phyloP scores from a whole-genome alignment of 805 yeast genomes.

The Kodamaea hsintzibuensis region DNA sequence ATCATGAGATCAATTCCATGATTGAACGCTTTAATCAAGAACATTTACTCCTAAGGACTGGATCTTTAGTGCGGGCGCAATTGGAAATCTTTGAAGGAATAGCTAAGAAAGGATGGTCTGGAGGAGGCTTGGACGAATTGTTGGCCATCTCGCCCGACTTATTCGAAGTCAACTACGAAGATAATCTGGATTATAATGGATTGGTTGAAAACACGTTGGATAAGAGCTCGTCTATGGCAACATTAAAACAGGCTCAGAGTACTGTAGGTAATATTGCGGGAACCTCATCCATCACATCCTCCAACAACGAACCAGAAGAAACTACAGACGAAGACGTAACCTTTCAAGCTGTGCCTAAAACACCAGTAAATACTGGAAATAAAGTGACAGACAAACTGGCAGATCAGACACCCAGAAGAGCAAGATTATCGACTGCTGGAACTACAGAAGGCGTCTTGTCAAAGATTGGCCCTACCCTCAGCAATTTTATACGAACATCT shows the following conservation, averaged over 20 bases:
- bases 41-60: conserved; percentile 53
- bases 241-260: conserved; percentile 7
- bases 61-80: conserved; percentile 73
- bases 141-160: conserved; percentile 62
- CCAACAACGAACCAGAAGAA: neutral
- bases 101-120: conserved; percentile 83
- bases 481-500: conserved; percentile 1
- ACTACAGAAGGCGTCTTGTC: conserved; percentile 2
- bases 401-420: neutral
- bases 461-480: conserved; percentile 1
- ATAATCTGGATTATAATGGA: neutral
- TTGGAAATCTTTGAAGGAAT: conserved; percentile 78
- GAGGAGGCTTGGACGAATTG: conserved; percentile 79
- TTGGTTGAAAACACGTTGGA: neutral
- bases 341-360: neutral
- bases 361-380: conserved; percentile 1
- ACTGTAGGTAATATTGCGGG: neutral
- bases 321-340: neutral
- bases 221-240: conserved; percentile 8
- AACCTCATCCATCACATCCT: neutral
- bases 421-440: conserved; percentile 1
- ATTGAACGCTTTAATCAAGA: conserved; percentile 60
- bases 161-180: conserved; percentile 21
- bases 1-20: conserved; percentile 59
- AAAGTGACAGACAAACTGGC: neutral